Evolutionary conservation across 805 yeast genomes (phyloP), one percentile per base, ranked within the genome.

Genomic region (Saccharomyces paradoxus): DNA sequence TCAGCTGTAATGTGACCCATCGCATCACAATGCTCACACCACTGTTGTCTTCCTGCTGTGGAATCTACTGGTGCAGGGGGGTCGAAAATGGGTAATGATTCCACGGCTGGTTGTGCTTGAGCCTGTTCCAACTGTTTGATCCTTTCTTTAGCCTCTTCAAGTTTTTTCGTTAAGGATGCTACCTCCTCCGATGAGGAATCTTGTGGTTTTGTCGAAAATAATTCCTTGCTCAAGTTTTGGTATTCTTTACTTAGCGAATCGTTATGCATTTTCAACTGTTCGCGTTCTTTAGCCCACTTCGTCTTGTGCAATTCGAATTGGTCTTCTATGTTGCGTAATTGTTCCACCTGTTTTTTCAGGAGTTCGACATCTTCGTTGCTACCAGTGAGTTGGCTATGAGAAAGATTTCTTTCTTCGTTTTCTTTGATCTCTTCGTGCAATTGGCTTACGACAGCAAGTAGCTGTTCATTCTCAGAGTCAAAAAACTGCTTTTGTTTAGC

Each of bases 1-100:
- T 89, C 89, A 30, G 84, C 75, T 59, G 94, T 86, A 50, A 83
- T 84, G 66, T 92, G 99, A 0, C 98, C 99, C 48, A 81, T 83
- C 53, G 89, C 75, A 68, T 92, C 98, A 72, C 99, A 92, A 52
- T 89, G 74, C 0, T 96, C 96, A 72, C 99, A 92, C 96, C 97
- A 92, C 58, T 81, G 77, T 28, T 73, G 73, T 48, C 91, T 77
- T 1, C 96, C 96, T 1, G 81, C 82, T 0, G 90, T 76, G 0
- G 91, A 86, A 66, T 89, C 67, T 1, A 60, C 51, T 28, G 52
- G 56, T 6, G 44, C 41, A 5, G 63, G 59, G 9, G 67, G 63
- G 50, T 60, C 61, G 48, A 65, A 71, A 52, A 70, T 50, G 2
- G 68, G 65, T 29, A 71, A 56, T 9, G 71, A 66, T 24, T 37